Base-by-base conservation (phyloP, 148 eudicot species). In the Pharnaceum exiguum region DNA sequence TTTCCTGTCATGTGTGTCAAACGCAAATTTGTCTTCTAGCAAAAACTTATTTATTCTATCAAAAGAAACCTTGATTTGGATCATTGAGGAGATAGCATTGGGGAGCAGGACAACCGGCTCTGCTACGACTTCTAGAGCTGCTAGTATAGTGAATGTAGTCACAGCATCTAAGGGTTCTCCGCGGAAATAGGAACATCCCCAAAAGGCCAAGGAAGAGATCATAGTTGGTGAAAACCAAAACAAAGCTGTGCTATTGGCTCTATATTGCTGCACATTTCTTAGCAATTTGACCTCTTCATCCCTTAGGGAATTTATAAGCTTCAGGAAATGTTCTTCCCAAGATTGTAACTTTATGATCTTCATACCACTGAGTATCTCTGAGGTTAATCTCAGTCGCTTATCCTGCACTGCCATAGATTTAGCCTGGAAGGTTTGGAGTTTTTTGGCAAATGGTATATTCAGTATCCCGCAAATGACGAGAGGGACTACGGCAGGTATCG, bases 281-380 rank as follows among this genome's bases (percentile, higher is more conserved):
- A 85, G 55, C 83, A 77, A 77, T 48, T 67, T 72, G 54, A 82
- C 69, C 55, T 85, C 91, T 10, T 30, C 61, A 7, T 72, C 70
- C 59, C 90, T 60, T 28, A 53, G 55, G 12, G 80, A 65, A 25
- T 75, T 76, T 2, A 76, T 46, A 63, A 76, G n/a, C 19, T 70
- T 55, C 63, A 69, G 75, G 72, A 84, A 84, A 15, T 81, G 71
- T 5, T 69, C 76, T 62, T 85, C 91, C 91, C 91, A 85, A 3
- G 87, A 76, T 44, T 81, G 84, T 60, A 85, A 61, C 77, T 85
- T 85, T 50, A 85, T 78, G 46, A 85, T 71, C 43, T 79, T 81
- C 84, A 85, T 85, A 48, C 60, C 81, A 57, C 76, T 81, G 8
- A 85, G 73, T 19, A 77, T 72, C 44, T 81, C 91, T 3, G 91